These are phyloP conservation scores for Acanthamoeba triangularis DNA, from an alignment of 208 protist genomes.

Conservation along the genomic window DNA sequence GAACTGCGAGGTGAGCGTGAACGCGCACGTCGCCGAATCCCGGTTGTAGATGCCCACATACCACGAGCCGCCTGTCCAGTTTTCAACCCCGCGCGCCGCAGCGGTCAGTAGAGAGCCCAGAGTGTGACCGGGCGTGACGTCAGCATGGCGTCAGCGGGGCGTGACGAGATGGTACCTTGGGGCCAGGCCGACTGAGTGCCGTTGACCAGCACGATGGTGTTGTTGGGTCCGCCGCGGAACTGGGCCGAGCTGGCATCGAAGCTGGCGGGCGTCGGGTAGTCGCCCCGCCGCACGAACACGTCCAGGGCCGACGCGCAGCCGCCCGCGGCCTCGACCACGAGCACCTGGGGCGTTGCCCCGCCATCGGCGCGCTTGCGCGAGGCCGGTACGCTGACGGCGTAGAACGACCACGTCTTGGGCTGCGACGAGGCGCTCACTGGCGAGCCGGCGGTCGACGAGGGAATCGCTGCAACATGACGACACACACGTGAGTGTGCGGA, in stretches of 20 bases:
- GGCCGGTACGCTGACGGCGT: not conserved
- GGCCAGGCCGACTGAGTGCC: not conserved
- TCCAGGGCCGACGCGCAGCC: not conserved
- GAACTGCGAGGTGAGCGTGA: not conserved
- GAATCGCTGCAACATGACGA: not conserved
- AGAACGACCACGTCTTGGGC: not conserved
- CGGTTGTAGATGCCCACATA: constrained; percentile 48
- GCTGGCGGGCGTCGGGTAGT: constrained; percentile 10
- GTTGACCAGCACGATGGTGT: not conserved
- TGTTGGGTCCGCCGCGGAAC: not conserved
- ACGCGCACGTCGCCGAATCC: not conserved
- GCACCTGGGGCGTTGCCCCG: not conserved
- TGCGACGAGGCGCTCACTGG: not conserved
- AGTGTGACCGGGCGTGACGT: not conserved
- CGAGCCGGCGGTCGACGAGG: not conserved
- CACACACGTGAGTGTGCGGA: not conserved
- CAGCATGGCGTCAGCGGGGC: not conserved
- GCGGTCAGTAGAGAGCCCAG: too few species aligned
- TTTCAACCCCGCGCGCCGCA: too few species aligned
- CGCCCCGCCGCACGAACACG: not conserved
- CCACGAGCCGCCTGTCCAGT: not conserved
- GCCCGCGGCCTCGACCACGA: not conserved
- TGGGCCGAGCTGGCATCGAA: not conserved
- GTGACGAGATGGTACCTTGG: not conserved
- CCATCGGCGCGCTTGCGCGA: not conserved